Evolutionary conservation across 805 yeast species (phyloP).

Genomic region (Jamesozyma spencerorum): DNA sequence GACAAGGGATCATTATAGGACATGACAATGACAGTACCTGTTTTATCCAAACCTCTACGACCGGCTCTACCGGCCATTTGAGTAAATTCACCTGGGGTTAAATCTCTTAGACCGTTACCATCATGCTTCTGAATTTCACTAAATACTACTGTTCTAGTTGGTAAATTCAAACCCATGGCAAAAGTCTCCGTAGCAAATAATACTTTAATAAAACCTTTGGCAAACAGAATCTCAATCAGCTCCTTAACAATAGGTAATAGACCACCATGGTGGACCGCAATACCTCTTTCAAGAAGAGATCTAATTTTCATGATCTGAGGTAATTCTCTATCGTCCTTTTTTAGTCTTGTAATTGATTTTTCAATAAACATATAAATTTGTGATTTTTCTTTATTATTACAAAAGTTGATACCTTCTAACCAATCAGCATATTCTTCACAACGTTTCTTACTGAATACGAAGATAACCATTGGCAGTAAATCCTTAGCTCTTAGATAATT

Average conservation of each 20-base stretch:
- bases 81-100: slow-evolving; percentile 93
- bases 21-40: slow-evolving; percentile 93
- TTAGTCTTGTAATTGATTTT: slow-evolving; percentile 75
- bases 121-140: slow-evolving; percentile 82
- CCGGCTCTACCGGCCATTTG: slow-evolving; percentile 99
- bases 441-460: slow-evolving; percentile 86
- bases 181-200: slow-evolving; percentile 96
- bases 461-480: slow-evolving; percentile 83
- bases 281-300: slow-evolving; percentile 79
- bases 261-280: slow-evolving; percentile 95
- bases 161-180: slow-evolving; percentile 96
- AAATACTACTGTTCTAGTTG: slow-evolving; percentile 93
- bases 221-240: slow-evolving; percentile 82
- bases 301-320: slow-evolving; percentile 84
- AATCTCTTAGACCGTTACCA: slow-evolving; percentile 69
- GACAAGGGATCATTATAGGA: slow-evolving; percentile 59
- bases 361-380: slow-evolving; percentile 92
- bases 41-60: slow-evolving; percentile 86
- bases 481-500: slow-evolving; percentile 57
- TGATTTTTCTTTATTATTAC: slow-evolving; percentile 75
- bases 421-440: slow-evolving; percentile 90
- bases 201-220: slow-evolving; percentile 78
- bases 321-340: slow-evolving; percentile 83
- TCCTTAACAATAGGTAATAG: slow-evolving; percentile 87
- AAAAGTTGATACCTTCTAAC: slow-evolving; percentile 63